Evolutionary conservation across 75 land plant species (phyloP).

Genomic region (Selaginella moellendorffii): DNA sequence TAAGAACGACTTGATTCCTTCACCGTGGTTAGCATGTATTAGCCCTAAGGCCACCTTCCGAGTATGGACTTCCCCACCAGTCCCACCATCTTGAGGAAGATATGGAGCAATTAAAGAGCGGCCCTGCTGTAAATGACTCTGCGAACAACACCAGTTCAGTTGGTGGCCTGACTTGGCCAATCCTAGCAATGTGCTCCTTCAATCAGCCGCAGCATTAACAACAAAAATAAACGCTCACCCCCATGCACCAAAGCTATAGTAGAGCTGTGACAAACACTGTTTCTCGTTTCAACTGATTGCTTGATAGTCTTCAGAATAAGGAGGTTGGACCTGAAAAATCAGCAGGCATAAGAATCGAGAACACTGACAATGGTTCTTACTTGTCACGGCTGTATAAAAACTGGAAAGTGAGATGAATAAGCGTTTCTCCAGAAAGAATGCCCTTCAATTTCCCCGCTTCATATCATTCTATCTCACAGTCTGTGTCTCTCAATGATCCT

Average conservation of each 20-base stretch:
- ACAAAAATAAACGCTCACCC: constrained; percentile 26
- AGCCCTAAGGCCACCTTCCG: constrained; percentile 97
- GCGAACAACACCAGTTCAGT: constrained; percentile 98
- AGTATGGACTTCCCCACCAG: constrained; percentile 91
- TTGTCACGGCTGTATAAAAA: constrained; percentile 86
- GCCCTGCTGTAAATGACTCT: constrained; percentile 92
- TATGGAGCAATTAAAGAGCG: constrained; percentile 96
- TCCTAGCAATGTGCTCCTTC: constrained; percentile 34
- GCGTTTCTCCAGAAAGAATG: constrained; percentile 83
- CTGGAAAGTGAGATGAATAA: constrained; percentile 77
- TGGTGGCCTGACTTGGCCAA: constrained; percentile 92
- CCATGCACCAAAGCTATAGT: constrained; percentile 99
- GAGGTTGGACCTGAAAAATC: constrained; percentile 61
- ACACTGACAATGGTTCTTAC: constrained; percentile 18
- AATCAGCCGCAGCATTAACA: neutral
- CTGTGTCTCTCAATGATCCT: no score
- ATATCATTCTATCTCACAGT: no score
- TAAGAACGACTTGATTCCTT: constrained; percentile 89
- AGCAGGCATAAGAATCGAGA: neutral
- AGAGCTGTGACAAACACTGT: constrained; percentile 97
- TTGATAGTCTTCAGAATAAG: constrained; percentile 87
- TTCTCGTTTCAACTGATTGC: constrained; percentile 94
- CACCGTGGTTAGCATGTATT: constrained; percentile 98
- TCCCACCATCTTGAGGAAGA: constrained; percentile 81
- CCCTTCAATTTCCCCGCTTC: constrained; percentile 41